Evolutionary conservation across 75 land plant genomes (phyloP), one percentile per base, ranked within the genome.

Genomic region (Larix kaempferi): DNA sequence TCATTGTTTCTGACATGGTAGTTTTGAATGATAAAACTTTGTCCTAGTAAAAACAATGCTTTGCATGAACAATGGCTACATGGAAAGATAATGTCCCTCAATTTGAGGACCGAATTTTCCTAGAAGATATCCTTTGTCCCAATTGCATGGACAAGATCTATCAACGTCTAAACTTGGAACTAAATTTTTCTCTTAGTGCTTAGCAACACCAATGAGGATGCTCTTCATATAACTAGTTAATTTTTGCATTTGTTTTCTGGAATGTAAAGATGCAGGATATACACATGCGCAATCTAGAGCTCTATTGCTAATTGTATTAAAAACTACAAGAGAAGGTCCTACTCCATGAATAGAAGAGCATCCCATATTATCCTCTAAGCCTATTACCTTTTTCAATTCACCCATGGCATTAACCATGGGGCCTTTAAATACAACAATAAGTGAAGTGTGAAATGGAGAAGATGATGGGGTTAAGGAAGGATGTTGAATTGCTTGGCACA

Each of bases 341-440:
- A 95, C 87, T 2, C 99, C 99, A 71, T 97, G 99, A 52, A 86
- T 80, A 1, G 98, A 92, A 5, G 95, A 80, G 71, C 98, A 97
- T 0, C 95, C 98, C 11, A 97, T 62, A 71, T 81, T 88, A 75
- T 92, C 95, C 75, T 81, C 82, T 49, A 93, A 39, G 2, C 94
- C 97, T 0, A 92, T 23, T n/a, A 75, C 81, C 33, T 72, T 57
- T 11, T 57, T 73, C 65, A 35, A 16, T 14, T 82, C 81, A n/a
- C 56, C 75, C 11, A 82, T 17, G 1, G 80, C 79, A 19, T 86
- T 90, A 6, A 84, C 56, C 54, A 91, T 59, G 15, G 89, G 78
- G n/a, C 89, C 93, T 59, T 89, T 87, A 76, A 97, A 97, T 13
- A 92, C 86, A 5, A 92, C 89, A 56, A 97, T 81, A 11, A 90